phyloP scores from a whole-genome alignment of 2,329 filamentous ascomycete species.

The Penicillium sp. region DNA sequence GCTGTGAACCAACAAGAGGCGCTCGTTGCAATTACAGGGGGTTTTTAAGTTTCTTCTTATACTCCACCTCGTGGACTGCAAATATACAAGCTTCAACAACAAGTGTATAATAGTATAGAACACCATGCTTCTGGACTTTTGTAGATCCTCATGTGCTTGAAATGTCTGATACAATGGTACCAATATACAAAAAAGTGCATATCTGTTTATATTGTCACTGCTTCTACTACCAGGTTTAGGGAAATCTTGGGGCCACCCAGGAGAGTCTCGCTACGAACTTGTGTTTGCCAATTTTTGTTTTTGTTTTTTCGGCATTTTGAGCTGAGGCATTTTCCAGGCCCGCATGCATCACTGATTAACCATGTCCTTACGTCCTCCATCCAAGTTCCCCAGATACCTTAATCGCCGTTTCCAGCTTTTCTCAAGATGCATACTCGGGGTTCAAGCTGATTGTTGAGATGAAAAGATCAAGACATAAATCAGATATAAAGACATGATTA shows the following conservation, averaged over 20 bases:
- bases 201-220: too few relatives aligned
- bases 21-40: slow-evolving; percentile 27
- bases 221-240: too few relatives aligned
- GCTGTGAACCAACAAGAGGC: slow-evolving; percentile 27
- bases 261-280: background rate
- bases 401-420: background rate
- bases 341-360: slow-evolving; percentile 11
- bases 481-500: background rate
- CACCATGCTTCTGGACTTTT: background rate
- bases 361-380: background rate
- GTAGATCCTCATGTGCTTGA: too few relatives aligned
- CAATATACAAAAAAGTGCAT: too few relatives aligned
- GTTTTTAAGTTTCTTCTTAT: background rate
- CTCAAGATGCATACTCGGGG: background rate
- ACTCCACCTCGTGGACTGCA: background rate
- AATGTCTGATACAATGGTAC: background rate
- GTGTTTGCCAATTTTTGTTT: slow-evolving; percentile 7
- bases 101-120: background rate
- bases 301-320: slow-evolving; percentile 9
- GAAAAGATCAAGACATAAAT: background rate
- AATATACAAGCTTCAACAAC: background rate
- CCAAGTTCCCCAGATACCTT: background rate
- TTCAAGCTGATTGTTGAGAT: too few relatives aligned
- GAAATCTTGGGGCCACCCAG: background rate
- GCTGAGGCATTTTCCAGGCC: slow-evolving; percentile 18